These are phyloP conservation scores for Erucastrum elatum DNA, from an alignment of 345 rosid species.

Conservation along the genomic window DNA sequence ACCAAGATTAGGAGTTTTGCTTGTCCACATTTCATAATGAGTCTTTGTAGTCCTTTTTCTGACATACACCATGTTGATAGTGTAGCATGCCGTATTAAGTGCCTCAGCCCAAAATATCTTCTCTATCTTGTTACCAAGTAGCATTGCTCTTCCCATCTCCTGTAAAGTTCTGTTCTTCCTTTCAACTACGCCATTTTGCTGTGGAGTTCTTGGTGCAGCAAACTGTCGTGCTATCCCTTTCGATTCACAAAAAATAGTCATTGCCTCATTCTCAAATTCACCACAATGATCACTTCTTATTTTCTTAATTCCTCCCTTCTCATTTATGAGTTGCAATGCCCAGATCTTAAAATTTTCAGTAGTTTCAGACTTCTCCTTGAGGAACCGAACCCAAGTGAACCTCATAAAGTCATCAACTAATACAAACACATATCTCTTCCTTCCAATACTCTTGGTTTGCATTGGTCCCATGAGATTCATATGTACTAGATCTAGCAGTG, in stretches of 20 bases:
- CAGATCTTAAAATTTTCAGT: too few relatives aligned
- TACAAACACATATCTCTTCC: too few relatives aligned
- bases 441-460: too few relatives aligned
- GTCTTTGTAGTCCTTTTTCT: too few relatives aligned
- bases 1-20: too few relatives aligned
- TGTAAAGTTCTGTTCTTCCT: background rate
- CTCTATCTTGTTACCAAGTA: background rate
- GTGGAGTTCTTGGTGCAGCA: background rate
- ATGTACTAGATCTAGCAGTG: too few relatives aligned
- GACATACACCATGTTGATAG: too few relatives aligned
- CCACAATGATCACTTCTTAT: background rate
- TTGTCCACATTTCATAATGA: too few relatives aligned
- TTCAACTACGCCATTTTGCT: background rate
- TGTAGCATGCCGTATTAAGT: background rate
- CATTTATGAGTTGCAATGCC: too few relatives aligned
- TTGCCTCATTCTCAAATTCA: background rate
- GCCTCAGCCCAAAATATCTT: background rate
- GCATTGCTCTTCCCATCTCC: background rate
- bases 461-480: background rate
- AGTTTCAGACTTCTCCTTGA: too few relatives aligned
- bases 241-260: background rate
- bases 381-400: too few relatives aligned
- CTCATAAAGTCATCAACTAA: too few relatives aligned
- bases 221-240: background rate
- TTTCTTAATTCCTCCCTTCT: background rate